A percentile compares a stretch with the other conserved stretches of the same genome.
phyloP scores from a whole-genome alignment of 176 grass and related monocot species.

The Carex cristatella region DNA sequence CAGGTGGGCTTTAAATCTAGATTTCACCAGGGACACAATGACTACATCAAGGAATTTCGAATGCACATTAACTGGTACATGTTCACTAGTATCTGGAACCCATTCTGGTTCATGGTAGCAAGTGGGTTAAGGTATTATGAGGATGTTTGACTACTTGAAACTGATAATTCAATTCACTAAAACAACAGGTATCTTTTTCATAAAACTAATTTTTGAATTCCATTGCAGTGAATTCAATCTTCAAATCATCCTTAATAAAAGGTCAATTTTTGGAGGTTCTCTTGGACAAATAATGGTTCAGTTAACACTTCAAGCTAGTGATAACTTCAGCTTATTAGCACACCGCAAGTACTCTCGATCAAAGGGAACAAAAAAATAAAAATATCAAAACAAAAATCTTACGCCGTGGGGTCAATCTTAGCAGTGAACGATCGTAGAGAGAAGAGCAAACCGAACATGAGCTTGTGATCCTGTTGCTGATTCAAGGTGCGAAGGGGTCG shows the following conservation, averaged over 20 bases:
- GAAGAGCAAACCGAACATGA: slow-evolving; percentile 98
- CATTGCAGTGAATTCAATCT: not conserved
- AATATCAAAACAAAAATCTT: not conserved
- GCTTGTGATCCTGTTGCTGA: slow-evolving; percentile 77
- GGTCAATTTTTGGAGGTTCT: not conserved
- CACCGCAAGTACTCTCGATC: not conserved
- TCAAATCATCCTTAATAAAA: not conserved
- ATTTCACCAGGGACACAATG: not conserved
- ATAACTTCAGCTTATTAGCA: not conserved
- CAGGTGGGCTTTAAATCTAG: not conserved
- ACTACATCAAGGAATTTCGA: not conserved
- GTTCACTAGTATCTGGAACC: not conserved
- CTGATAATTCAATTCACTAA: not conserved
- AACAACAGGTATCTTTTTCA: not conserved
- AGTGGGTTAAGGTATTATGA: not conserved
- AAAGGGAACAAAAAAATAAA: not conserved
- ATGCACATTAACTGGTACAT: not conserved
- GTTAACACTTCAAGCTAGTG: too few species aligned
- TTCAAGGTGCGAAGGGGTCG: slow-evolving; percentile 70
- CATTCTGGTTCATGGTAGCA: not conserved
- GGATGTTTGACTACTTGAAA: not conserved
- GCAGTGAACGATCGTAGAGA: slow-evolving; percentile 85
- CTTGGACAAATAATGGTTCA: not conserved
- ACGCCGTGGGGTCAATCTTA: slow-evolving; percentile 86
- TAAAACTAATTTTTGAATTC: not conserved